Percentiles rank a stretch among this genome's conserved stretches.
Conservation (phyloP, 2,329 filamentous ascomycete species). For the Cucurbitaria berberidis region DNA sequence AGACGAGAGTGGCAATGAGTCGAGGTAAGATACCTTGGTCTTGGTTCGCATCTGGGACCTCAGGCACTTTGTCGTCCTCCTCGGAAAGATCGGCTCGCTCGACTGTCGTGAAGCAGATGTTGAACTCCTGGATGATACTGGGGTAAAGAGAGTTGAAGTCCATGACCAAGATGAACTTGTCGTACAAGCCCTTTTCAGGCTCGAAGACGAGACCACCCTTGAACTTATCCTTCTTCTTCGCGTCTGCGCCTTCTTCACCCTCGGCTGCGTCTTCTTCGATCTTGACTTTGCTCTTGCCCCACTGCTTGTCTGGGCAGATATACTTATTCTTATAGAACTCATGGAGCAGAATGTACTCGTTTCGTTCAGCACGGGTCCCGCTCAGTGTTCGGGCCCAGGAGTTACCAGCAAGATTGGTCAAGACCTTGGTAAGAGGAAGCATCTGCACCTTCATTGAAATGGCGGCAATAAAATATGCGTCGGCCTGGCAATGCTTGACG, state of each 20-base stretch:
- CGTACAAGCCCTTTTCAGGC: constrained; percentile 95
- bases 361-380: constrained; percentile 93
- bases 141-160: constrained; percentile 99
- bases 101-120: constrained; percentile 99
- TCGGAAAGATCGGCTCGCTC: constrained; percentile 74
- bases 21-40: constrained; percentile 84
- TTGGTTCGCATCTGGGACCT: constrained; percentile 75
- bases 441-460: constrained; percentile 89
- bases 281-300: constrained; percentile 75
- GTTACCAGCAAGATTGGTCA: constrained; percentile 96
- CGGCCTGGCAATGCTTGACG: constrained; percentile 89
- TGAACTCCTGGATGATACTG: constrained; percentile 98
- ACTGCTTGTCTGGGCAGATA: constrained; percentile 95
- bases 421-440: constrained; percentile 88
- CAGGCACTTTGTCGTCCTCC: constrained; percentile 86
- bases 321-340: constrained; percentile 98
- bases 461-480: constrained; percentile 95
- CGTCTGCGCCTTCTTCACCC: constrained; percentile 69
- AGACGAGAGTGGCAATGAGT: constrained; percentile 90
- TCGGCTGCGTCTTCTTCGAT: constrained; percentile 75
- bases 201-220: constrained; percentile 99
- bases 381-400: constrained; percentile 97
- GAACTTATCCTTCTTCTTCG: constrained; percentile 99
- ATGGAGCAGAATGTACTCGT: constrained; percentile 98
- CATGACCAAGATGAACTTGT: constrained; percentile 99